Evolutionary conservation across 2,329 filamentous ascomycete genomes (phyloP).

Genomic region (Biscogniauxia marginata): DNA sequence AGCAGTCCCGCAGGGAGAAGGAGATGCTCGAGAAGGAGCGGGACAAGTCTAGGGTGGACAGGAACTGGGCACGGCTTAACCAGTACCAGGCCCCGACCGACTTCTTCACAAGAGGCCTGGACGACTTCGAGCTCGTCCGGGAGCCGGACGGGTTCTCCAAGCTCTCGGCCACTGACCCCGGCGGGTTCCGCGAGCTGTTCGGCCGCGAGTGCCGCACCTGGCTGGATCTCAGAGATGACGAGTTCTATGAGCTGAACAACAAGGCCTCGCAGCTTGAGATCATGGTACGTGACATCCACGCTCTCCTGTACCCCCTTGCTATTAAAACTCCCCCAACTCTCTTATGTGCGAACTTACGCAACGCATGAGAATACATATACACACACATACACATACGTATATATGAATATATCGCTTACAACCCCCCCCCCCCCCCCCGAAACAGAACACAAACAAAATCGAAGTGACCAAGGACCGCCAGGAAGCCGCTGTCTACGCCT

Average conservation of each 20-base stretch:
- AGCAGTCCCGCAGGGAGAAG: background rate
- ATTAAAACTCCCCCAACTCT: too few relatives aligned
- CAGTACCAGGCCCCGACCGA: background rate
- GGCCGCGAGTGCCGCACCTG: conserved; percentile 38
- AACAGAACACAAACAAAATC: conserved; percentile 21
- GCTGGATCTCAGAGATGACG: conserved; percentile 35
- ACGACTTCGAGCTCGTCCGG: background rate
- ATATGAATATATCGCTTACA: background rate
- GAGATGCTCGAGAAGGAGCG: background rate
- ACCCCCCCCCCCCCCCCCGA: background rate
- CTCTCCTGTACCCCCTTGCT: too few relatives aligned
- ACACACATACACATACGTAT: too few relatives aligned
- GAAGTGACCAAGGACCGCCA: conserved; percentile 24
- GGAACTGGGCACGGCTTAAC: background rate
- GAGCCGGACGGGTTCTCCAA: conserved; percentile 33
- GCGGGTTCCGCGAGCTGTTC: conserved; percentile 40
- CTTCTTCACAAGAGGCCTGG: background rate
- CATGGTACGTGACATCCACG: conserved; percentile 21
- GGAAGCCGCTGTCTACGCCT: conserved; percentile 29
- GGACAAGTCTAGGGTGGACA: background rate
- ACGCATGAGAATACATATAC: too few relatives aligned
- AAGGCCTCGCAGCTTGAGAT: conserved; percentile 24
- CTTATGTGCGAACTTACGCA: too few relatives aligned
- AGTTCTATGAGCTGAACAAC: conserved; percentile 29
- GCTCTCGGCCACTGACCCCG: conserved; percentile 37